Conservation (phyloP, 1,284 basidiomycete species). For the Trichosporon sp. region DNA sequence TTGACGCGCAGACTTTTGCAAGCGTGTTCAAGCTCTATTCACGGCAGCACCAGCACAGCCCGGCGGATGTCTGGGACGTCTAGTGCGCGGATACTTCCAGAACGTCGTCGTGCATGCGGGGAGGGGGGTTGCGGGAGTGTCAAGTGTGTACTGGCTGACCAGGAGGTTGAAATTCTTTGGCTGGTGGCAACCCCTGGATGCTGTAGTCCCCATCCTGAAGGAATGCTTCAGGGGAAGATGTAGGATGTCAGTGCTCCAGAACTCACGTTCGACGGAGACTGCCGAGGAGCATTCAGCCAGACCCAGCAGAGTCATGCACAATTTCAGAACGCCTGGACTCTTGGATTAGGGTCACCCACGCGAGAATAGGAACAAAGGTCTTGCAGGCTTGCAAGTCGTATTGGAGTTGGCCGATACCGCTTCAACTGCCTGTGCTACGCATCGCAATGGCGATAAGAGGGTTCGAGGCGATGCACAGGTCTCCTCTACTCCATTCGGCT, state of each 20-base stretch:
- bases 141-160: background rate
- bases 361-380: background rate
- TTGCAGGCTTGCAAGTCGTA: background rate
- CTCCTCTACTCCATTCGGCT: constrained; percentile 4
- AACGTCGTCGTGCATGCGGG: background rate
- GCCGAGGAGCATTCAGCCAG: background rate
- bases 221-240: constrained; percentile 9
- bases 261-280: background rate
- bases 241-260: background rate
- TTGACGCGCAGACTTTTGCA: background rate
- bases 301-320: background rate
- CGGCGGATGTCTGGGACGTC: background rate
- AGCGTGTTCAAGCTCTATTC: background rate
- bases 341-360: background rate
- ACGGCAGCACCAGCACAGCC: background rate
- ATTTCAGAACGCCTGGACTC: background rate
- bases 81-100: background rate
- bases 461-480: constrained; percentile 11
- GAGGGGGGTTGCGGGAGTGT: background rate
- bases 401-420: background rate
- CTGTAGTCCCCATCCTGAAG: background rate
- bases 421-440: background rate
- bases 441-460: constrained; percentile 11
- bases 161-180: background rate
- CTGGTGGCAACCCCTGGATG: background rate